Conservation (phyloP, 2,329 filamentous ascomycete species). For the Pyricularia sp. region DNA sequence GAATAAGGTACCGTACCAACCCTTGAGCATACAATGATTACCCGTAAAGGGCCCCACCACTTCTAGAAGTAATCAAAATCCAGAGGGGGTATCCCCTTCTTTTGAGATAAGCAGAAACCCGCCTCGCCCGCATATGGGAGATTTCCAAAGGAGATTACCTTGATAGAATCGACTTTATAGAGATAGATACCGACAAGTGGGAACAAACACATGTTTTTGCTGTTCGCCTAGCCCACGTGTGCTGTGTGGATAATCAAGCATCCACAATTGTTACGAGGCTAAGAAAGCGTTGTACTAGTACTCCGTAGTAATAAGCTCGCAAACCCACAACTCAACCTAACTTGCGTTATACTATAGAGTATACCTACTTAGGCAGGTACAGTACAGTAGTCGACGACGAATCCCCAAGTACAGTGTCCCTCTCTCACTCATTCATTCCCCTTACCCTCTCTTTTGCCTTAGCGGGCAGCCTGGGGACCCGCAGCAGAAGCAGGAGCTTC, state of each 20-base stretch:
- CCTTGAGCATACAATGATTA: background rate
- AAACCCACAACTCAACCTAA: background rate
- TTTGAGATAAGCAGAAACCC: background rate
- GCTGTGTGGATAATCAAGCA: background rate
- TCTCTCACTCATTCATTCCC: background rate
- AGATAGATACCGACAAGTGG: background rate
- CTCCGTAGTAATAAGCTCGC: background rate
- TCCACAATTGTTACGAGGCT: background rate
- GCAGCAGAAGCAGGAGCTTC: background rate
- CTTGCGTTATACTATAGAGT: background rate
- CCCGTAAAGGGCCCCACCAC: background rate
- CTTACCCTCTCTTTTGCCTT: background rate
- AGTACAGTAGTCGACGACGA: no score
- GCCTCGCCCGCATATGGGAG: background rate
- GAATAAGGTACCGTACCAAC: background rate
- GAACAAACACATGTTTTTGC: background rate
- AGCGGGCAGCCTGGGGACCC: background rate
- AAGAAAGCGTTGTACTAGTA: background rate
- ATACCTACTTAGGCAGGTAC: background rate
- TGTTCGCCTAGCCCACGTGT: background rate
- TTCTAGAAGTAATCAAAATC: background rate
- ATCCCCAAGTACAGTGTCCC: no score
- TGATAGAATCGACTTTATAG: background rate
- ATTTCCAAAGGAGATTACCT: background rate
- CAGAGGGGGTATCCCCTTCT: background rate